Evolutionary conservation across 805 yeast genomes (phyloP).

Genomic region (Starmerella ratchasimensis): DNA sequence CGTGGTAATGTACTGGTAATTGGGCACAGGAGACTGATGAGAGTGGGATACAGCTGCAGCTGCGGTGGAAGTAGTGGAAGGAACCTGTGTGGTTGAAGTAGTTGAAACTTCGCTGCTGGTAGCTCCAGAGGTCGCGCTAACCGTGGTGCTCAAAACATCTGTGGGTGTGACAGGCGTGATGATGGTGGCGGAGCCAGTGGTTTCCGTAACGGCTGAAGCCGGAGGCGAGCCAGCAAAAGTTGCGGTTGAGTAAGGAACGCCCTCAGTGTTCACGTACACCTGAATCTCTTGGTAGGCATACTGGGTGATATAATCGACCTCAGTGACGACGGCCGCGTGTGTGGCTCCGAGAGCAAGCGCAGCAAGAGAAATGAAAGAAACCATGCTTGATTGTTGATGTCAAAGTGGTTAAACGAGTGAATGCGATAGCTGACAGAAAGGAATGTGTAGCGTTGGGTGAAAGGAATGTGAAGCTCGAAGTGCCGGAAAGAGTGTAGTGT

Average conservation of each 20-base stretch:
- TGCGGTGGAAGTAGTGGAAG: slow-evolving; percentile 1
- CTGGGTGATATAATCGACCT: slow-evolving; percentile 17
- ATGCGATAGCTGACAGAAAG: no score
- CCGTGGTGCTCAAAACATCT: background rate
- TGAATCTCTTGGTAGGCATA: slow-evolving; percentile 17
- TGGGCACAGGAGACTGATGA: background rate
- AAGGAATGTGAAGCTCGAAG: no score
- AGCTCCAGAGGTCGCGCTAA: background rate
- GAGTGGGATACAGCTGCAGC: slow-evolving; percentile 1
- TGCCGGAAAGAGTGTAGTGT: no score
- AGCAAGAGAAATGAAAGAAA: background rate
- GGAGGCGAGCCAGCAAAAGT: background rate
- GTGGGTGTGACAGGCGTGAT: background rate
- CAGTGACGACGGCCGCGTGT: slow-evolving; percentile 19
- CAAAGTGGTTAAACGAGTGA: no score
- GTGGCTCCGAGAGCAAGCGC: background rate
- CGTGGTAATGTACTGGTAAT: slow-evolving; percentile 4
- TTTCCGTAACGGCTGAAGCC: background rate
- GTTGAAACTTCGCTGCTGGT: background rate
- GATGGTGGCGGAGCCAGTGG: background rate
- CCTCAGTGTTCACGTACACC: slow-evolving; percentile 19
- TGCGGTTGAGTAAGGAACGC: slow-evolving; percentile 18
- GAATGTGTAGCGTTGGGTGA: no score
- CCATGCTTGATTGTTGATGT: no score
- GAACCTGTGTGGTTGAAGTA: slow-evolving; percentile 1